Evolutionary conservation across 2,329 filamentous ascomycete genomes (phyloP).

Genomic region (Emydomyces testavorans): DNA sequence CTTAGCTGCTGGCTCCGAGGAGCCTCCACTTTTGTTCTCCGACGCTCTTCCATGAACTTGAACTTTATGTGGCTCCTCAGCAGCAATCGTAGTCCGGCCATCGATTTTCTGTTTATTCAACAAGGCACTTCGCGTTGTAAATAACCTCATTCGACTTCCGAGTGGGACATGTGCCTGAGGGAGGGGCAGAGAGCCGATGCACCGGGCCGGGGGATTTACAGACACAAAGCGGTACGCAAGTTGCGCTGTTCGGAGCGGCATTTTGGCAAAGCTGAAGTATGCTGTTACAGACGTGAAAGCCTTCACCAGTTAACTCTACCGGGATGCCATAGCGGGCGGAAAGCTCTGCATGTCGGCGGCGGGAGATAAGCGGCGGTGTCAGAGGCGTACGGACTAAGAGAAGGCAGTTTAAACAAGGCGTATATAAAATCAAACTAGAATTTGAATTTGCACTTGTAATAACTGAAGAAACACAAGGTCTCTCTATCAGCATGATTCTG

Average conservation of each 20-base stretch:
- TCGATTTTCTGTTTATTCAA: conserved; percentile 20
- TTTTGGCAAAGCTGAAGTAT: conserved; percentile 16
- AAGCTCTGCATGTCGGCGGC: neutral
- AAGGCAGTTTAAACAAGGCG: neutral
- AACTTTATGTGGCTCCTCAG: neutral
- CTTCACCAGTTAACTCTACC: neutral
- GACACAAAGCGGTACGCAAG: conserved; percentile 27
- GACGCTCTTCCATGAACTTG: neutral
- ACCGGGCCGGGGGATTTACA: conserved; percentile 16
- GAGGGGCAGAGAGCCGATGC: conserved; percentile 17
- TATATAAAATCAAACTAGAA: too few relatives aligned
- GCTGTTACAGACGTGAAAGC: neutral
- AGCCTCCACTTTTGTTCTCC: conserved; percentile 16
- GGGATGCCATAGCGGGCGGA: neutral
- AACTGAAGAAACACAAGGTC: neutral
- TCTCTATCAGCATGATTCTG: too few relatives aligned
- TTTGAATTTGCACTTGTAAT: too few relatives aligned
- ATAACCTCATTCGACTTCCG: conserved; percentile 23
- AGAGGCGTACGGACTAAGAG: neutral
- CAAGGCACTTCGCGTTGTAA: conserved; percentile 21
- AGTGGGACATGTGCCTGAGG: conserved; percentile 19
- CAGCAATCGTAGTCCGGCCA: neutral
- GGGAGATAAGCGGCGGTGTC: neutral
- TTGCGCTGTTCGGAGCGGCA: conserved; percentile 31
- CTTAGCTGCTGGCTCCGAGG: conserved; percentile 23